phyloP scores from a whole-genome alignment of 2,329 filamentous ascomycete genomes.

The Stemphylium lycopersici region DNA sequence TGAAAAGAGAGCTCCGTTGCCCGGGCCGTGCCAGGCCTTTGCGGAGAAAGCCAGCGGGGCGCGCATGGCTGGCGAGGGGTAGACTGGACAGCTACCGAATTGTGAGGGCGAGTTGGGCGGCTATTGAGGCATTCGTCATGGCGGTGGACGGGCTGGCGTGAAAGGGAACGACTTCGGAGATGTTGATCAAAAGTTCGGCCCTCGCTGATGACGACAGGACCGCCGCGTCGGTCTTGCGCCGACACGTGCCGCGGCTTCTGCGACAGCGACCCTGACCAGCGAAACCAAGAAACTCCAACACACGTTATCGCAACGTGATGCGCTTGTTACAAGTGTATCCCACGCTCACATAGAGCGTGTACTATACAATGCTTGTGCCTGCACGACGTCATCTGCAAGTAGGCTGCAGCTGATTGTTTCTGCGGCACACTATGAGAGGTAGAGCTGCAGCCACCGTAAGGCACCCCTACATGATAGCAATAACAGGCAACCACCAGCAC shows the following conservation, averaged over 20 bases:
- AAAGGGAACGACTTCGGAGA: slow-evolving; percentile 19
- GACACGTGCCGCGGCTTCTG: slow-evolving; percentile 30
- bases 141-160: slow-evolving; percentile 16
- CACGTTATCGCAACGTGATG: not conserved
- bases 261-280: not conserved
- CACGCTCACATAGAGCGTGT: not conserved
- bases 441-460: too few species aligned
- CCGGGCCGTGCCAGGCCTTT: slow-evolving; percentile 44
- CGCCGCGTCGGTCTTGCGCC: slow-evolving; percentile 18
- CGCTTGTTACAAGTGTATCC: not conserved
- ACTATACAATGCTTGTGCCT: not conserved
- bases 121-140: slow-evolving; percentile 34
- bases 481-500: not conserved
- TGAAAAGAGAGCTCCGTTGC: slow-evolving; percentile 43
- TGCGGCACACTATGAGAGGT: too few species aligned
- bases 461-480: not conserved
- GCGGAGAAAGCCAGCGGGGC: slow-evolving; percentile 36
- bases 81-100: slow-evolving; percentile 34
- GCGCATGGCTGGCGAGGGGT: slow-evolving; percentile 42
- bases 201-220: slow-evolving; percentile 40
- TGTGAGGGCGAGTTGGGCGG: slow-evolving; percentile 16
- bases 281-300: not conserved
- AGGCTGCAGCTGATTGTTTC: not conserved
- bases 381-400: slow-evolving; percentile 1
- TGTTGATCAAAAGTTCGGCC: slow-evolving; percentile 34